Evolutionary conservation across 345 rosid genomes (phyloP), one percentile per base, ranked within the genome.

Genomic region (Limnanthes douglasii): DNA sequence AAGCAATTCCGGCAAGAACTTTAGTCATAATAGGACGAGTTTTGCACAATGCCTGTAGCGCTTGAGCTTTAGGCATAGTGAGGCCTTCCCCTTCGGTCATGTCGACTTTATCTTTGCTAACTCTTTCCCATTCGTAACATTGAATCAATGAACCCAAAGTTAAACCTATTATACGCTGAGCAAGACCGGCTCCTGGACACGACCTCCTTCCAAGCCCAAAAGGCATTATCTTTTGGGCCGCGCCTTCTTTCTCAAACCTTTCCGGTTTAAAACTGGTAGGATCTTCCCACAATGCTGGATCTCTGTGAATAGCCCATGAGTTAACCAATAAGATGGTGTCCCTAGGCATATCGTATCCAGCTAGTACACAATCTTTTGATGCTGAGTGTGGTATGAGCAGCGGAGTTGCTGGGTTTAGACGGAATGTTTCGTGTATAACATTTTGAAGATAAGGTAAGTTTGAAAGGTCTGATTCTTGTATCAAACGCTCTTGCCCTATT

Each of bases 181-280:
- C 78, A 40, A 69, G 27, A 4, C 56, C 66, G 5, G 71, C 80
- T 1, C 78, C 84, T 0, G 84, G 81, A 41, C 85, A 78, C 3
- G 66, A 46, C 16, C 78, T 69, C 42, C 93, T 57, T 8, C 93
- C 82, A 2, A 54, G 47, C 5, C 81, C 75, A 31, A 78, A 73
- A 1, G 81, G 66, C 62, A 71, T 56, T 14, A 51, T 43, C 49
- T 11, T 60, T 50, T 50, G 61, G 19, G 34, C 38, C 6, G 31
- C 77, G 14, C 65, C 70, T 36, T 45, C 44, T 8, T 8, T 53
- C 17, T 38, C 46, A 42, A 75, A 75, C 39, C 86, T 66, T 36
- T 67, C 79, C 0, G 86, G 93, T 37, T 37, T 55, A 48, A 75
- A 72, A 10, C 39, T 17, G 5, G 12, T 6, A 0, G 68, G 53